Evolutionary conservation across 192 early-diverging fungal species (phyloP).

Genomic region (Kickxella alabastrina): DNA sequence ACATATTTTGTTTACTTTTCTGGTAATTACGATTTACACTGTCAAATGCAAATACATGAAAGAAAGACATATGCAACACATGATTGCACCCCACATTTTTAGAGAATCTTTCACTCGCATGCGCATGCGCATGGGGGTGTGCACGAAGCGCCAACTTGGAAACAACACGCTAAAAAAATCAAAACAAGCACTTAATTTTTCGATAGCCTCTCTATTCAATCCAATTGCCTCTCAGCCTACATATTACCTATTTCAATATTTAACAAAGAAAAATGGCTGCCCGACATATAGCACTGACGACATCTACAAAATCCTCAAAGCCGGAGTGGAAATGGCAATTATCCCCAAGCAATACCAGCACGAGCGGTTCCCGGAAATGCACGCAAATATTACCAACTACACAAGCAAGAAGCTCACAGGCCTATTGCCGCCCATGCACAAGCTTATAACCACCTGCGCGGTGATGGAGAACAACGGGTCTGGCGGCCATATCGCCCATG

Average conservation of each 20-base stretch:
- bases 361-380: constrained; percentile 14
- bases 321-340: constrained; percentile 38
- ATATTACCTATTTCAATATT: too few species aligned
- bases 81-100: constrained; percentile 1
- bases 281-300: constrained; percentile 9
- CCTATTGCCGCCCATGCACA: constrained; percentile 9
- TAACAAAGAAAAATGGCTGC: neutral
- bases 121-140: too few species aligned
- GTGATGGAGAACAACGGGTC: constrained; percentile 37
- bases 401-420: constrained; percentile 32
- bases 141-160: too few species aligned
- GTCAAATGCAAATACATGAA: neutral
- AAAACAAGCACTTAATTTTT: too few species aligned
- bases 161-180: too few species aligned
- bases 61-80: neutral
- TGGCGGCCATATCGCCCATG: constrained; percentile 32
- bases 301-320: constrained; percentile 25
- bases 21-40: too few species aligned
- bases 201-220: too few species aligned
- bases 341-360: constrained; percentile 33
- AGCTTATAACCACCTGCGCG: constrained; percentile 34
- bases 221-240: too few species aligned
- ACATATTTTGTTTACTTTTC: too few species aligned
- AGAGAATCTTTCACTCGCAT: too few species aligned
- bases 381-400: constrained; percentile 43